phyloP scores from a whole-genome alignment of 2,329 filamentous ascomycete genomes.

The Xylaria sp. region DNA sequence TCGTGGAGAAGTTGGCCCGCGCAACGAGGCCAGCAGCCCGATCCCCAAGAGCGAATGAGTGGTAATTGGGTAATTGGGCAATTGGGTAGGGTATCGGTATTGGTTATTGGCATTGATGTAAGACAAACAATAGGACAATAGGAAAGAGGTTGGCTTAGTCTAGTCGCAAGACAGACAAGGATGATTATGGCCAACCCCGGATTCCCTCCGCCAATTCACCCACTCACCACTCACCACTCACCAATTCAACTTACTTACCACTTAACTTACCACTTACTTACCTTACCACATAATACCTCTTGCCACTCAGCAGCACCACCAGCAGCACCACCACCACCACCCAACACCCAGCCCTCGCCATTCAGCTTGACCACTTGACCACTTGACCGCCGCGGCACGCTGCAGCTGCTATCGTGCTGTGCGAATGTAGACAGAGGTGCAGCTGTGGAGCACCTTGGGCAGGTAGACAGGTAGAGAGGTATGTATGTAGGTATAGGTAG shows the following conservation, averaged over 20 bases:
- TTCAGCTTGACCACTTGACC: constrained; percentile 27
- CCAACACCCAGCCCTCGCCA: constrained; percentile 3
- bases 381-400: constrained; percentile 18
- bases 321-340: no score
- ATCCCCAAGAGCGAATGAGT: constrained; percentile 23
- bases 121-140: constrained; percentile 24
- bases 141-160: constrained; percentile 29
- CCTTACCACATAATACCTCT: background rate
- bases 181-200: constrained; percentile 29
- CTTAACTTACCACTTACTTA: constrained; percentile 7
- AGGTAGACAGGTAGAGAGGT: background rate
- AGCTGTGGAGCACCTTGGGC: constrained; percentile 10
- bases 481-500: no score
- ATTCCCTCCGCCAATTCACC: constrained; percentile 21
- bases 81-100: constrained; percentile 4
- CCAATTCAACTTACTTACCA: background rate
- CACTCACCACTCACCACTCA: background rate
- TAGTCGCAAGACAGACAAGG: constrained; percentile 25
- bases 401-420: constrained; percentile 20
- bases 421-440: constrained; percentile 24
- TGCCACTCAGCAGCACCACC: constrained; percentile 11
- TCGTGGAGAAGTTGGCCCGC: constrained; percentile 23
- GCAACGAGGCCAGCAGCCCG: constrained; percentile 21
- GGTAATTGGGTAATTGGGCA: no score
- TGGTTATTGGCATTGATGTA: constrained; percentile 23